phyloP scores from a whole-genome alignment of 1,284 basidiomycete species.

The Laetiporus sulphureus region DNA sequence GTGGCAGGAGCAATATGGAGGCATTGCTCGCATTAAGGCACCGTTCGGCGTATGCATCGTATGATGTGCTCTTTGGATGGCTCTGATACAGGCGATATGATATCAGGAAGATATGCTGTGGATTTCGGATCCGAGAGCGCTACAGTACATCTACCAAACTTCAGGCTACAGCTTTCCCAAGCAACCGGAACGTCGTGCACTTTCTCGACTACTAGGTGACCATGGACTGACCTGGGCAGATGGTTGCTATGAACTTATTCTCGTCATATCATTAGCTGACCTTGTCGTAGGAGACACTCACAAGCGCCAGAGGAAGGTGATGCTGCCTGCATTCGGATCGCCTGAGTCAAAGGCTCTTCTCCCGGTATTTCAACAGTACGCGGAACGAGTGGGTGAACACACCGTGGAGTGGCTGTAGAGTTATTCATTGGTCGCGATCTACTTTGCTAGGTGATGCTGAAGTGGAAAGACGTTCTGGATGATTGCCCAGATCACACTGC shows the following conservation, averaged over 20 bases:
- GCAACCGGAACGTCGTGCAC: conserved; percentile 23
- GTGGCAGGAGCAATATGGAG: conserved; percentile 41
- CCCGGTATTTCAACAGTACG: conserved; percentile 41
- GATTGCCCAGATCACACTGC: conserved; percentile 21
- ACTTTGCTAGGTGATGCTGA: conserved; percentile 29
- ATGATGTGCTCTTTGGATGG: neutral
- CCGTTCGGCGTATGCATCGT: conserved; percentile 36
- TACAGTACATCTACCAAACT: conserved; percentile 34
- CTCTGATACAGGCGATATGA: neutral
- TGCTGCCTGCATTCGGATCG: conserved; percentile 37
- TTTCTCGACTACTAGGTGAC: conserved; percentile 28
- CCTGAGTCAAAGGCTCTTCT: conserved; percentile 43
- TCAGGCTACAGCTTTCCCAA: conserved; percentile 35
- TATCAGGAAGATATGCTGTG: conserved; percentile 26
- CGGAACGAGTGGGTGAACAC: conserved; percentile 33
- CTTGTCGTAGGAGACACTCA: conserved; percentile 34
- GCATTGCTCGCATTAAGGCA: conserved; percentile 43
- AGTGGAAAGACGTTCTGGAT: conserved; percentile 38
- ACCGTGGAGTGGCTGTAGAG: conserved; percentile 8
- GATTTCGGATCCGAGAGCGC: conserved; percentile 34
- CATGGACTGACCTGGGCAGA: conserved; percentile 34
- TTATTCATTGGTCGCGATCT: conserved; percentile 3
- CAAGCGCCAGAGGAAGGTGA: conserved; percentile 35
- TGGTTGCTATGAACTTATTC: conserved; percentile 21
- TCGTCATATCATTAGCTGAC: neutral